Conservation (phyloP, 2,329 filamentous ascomycete species). For the Alternaria longipes region DNA sequence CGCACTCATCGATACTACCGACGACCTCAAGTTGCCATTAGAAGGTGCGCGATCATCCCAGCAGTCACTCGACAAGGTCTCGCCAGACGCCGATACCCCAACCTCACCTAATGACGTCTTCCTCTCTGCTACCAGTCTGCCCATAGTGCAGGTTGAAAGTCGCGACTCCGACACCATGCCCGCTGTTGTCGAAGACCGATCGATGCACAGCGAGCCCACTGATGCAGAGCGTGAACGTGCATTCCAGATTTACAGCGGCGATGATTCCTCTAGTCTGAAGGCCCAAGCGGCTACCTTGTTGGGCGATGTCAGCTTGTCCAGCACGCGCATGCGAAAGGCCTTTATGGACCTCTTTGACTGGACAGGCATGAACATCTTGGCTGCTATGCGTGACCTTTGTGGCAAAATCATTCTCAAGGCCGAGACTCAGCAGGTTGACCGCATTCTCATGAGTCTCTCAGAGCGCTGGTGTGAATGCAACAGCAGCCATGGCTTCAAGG, state of each 20-base stretch:
- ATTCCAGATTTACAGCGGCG: conserved; percentile 82
- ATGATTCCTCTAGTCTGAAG: conserved; percentile 81
- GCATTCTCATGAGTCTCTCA: conserved; percentile 89
- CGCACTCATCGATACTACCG: conserved; percentile 36
- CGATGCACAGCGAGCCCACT: conserved; percentile 55
- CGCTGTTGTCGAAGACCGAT: conserved; percentile 46
- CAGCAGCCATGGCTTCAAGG: conserved; percentile 90
- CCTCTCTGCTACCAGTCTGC: conserved; percentile 59
- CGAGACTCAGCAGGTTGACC: conserved; percentile 96
- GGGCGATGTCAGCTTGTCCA: conserved; percentile 71
- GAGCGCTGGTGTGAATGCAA: conserved; percentile 95
- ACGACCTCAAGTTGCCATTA: conserved; percentile 49
- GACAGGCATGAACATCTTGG: conserved; percentile 79
- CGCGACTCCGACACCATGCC: conserved; percentile 52
- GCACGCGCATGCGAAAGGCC: conserved; percentile 68
- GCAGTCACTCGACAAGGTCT: conserved; percentile 46
- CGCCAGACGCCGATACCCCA: conserved; percentile 52
- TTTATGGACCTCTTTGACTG: conserved; percentile 97
- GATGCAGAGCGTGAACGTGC: conserved; percentile 81
- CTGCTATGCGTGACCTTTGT: conserved; percentile 81
- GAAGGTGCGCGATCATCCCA: conserved; percentile 51
- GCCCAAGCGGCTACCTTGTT: conserved; percentile 87
- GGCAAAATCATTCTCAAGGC: conserved; percentile 82
- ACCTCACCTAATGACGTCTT: conserved; percentile 56
- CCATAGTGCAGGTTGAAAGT: conserved; percentile 61